Evolutionary conservation across 257 asterid species (phyloP), one percentile per base, ranked within the genome.

Genomic region (Eustoma russellianum): DNA sequence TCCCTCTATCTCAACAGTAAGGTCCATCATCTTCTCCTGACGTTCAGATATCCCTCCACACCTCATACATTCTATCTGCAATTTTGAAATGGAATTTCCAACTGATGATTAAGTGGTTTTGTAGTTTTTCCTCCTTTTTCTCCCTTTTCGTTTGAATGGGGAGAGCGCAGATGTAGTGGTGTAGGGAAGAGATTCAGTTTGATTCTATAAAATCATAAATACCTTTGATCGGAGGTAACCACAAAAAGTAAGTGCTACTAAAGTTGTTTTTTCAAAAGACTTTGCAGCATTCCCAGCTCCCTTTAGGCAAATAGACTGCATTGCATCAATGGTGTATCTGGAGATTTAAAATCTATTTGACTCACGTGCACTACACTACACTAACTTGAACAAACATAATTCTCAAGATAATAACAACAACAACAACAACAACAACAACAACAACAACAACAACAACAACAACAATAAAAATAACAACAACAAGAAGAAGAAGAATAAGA

Each of bases 151-250:
- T 19, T 19, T 19, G 28, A 19, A 19, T 19, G 1, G 28, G 28
- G 28, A 3, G 3, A 3, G n/a, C n/a, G n/a, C n/a, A n/a, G 28
- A 3, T 19, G 28, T 19, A 3, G 28, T 19, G 28, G 28, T 19
- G 28, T 1, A 19, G 28, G 28, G 28, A 19, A 19, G 28, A 19
- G 28, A 19, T 19, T 19, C 28, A 19, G 28, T 19, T 19, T 19
- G 3, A 19, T 19, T 40, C 54, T 13, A 19, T 15, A 50, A 66
- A 64, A 68, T 43, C 46, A 38, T 30, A 41, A 46, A 55, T 67
- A 88, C 96, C 95, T 82, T 88, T 43, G 96, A 88, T 46, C 90
- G 82, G 59, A 88, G 80, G 75, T 68, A 78, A 66, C 96, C 96
- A 66, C 95, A 95, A 79, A 88, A 88, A 9, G 90, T 88, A 60